A percentile compares a stretch with the other conserved stretches of the same genome.
phyloP scores from a whole-genome alignment of 805 yeast species.

The Saturnispora besseyi region DNA sequence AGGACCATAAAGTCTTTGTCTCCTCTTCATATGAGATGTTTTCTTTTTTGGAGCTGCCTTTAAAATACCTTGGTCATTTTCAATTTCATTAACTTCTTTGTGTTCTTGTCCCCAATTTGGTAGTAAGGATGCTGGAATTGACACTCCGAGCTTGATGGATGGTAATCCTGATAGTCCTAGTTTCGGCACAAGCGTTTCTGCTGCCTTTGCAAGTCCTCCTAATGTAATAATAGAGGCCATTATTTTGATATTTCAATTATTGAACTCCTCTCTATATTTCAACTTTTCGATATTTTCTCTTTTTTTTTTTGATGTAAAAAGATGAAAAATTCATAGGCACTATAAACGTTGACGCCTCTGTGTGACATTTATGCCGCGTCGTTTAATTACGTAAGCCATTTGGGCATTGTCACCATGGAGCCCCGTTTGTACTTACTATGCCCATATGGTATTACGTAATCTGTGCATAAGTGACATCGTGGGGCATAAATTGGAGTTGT shows the following conservation, averaged over 20 bases:
- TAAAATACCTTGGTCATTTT: constrained; percentile 61
- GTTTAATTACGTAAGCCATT: background rate
- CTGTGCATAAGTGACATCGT: background rate
- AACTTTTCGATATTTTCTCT: background rate
- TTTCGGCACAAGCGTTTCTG: constrained; percentile 14
- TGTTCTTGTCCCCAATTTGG: constrained; percentile 33
- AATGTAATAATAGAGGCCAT: constrained; percentile 12
- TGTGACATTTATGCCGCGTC: too few species aligned
- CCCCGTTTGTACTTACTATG: background rate
- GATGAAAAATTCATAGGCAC: too few species aligned
- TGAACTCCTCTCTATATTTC: background rate
- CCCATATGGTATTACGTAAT: background rate
- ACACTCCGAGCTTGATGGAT: constrained; percentile 14
- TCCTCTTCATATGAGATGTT: constrained; percentile 75
- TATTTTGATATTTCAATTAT: background rate
- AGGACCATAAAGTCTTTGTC: constrained; percentile 75
- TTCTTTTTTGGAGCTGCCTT: constrained; percentile 93
- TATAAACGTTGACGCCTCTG: too few species aligned
- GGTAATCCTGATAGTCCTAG: constrained; percentile 11
- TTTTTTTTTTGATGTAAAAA: too few species aligned
- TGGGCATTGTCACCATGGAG: background rate
- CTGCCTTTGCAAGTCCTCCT: constrained; percentile 11
- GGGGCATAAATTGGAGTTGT: background rate
- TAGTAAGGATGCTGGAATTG: constrained; percentile 15
- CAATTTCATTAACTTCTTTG: constrained; percentile 29